Evolutionary conservation across 495 filamentous ascomycete genomes (phyloP), one percentile per base, ranked within the genome.

Genomic region (Xylaria cubensis): DNA sequence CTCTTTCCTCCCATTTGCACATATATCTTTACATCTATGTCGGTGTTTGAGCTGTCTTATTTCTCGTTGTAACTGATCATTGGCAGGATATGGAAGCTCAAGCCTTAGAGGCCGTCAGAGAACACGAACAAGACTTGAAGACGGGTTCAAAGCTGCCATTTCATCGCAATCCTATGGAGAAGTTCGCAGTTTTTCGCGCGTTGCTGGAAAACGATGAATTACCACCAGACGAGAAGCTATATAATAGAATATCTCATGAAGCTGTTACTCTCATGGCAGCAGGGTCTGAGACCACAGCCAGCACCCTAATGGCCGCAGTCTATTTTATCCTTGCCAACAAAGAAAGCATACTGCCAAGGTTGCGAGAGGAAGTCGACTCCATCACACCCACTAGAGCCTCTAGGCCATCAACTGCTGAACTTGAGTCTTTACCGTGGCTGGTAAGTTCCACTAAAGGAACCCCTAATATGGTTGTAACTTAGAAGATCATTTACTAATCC

Each of bases 41-140:
- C 48, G 26, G 26, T 29, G 26, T 29, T 2, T 29, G 26, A 29
- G 26, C 26, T 29, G 26, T 2, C 26, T 29, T 29, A 29, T 29
- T 29, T 29, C n/a, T 29, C 42, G 12, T 24, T 19, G 7, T 68
- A 1, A 59, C 53, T 12, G 15, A 34, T 7, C 1, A 15, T 34
- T 24, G 12, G 12, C 29, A 69, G 67, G 67, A 69, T n/a, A 69
- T 69, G 67, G 67, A 69, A 26, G 67, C 55, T 17, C 67, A 69
- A 50, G 53, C 67, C 17, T 50, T 13, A 26, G 26, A 62, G 6
- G 55, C 67, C 8, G 41, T 61, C 55, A 32, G 24, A 17, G 67
- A 46, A 21, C 15, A 59, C 41, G 67, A 62, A 32, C 21, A 50
- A 17, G 41, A 69, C 10, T 4, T 50, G 42, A 69, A 62, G 13